Conservation (phyloP, 495 filamentous ascomycete species). For the Chaetomium fimeti region DNA sequence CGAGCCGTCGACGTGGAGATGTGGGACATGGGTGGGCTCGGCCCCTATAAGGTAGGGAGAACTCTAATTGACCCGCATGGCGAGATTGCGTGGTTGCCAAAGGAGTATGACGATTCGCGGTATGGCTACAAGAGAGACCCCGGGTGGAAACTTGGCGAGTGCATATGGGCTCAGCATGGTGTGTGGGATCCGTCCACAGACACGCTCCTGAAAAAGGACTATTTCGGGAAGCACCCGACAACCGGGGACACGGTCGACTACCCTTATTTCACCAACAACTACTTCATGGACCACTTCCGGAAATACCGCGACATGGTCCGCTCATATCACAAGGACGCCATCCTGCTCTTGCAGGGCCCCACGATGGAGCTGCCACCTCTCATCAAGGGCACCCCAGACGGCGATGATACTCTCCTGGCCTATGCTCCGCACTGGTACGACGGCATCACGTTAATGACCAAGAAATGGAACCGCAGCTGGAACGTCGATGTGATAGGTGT, state of each 20-base stretch:
- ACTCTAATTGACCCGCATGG: conserved; percentile 86
- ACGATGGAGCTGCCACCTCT: conserved; percentile 86
- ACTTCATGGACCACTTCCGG: conserved; percentile 84
- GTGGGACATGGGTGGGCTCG: conserved; percentile 91
- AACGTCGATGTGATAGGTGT: conserved; percentile 95
- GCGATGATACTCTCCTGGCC: conserved; percentile 77
- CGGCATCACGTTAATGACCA: conserved; percentile 92
- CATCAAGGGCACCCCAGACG: conserved; percentile 83
- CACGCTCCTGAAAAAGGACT: conserved; percentile 76
- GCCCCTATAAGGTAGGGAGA: conserved; percentile 83
- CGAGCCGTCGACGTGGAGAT: conserved; percentile 83
- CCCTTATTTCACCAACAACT: conserved; percentile 80
- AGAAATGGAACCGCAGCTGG: conserved; percentile 97
- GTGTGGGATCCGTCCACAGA: conserved; percentile 87
- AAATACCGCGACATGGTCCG: conserved; percentile 71
- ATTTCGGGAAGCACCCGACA: conserved; percentile 74
- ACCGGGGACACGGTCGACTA: conserved; percentile 74
- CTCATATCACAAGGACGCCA: conserved; percentile 69
- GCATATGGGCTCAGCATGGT: conserved; percentile 94
- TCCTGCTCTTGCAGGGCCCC: conserved; percentile 89
- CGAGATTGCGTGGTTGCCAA: conserved; percentile 76
- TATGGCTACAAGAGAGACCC: conserved; percentile 91
- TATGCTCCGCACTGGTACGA: conserved; percentile 97
- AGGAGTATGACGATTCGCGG: conserved; percentile 73
- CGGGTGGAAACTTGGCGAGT: conserved; percentile 87